These are phyloP conservation scores for Wickerhamiella brachini DNA, from an alignment of 805 yeast species.

Conservation along the genomic window DNA sequence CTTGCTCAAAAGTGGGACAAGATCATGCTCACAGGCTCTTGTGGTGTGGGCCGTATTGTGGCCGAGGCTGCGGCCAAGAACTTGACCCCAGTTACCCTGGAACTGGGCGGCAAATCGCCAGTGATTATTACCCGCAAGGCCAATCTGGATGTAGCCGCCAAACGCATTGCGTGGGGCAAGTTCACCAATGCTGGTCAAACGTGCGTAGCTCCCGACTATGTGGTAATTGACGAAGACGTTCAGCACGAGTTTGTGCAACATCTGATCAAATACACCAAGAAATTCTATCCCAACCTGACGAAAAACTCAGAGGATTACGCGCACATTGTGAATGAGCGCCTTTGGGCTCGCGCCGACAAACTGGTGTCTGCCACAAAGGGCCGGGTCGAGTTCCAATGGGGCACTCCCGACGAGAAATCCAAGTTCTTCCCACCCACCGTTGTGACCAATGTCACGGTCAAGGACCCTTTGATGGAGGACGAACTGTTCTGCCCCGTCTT, in stretches of 20 bases:
- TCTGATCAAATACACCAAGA: constrained; percentile 29
- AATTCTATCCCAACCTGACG: constrained; percentile 32
- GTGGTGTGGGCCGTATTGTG: constrained; percentile 60
- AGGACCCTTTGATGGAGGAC: constrained; percentile 56
- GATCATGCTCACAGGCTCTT: constrained; percentile 77
- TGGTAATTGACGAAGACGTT: constrained; percentile 47
- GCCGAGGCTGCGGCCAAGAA: constrained; percentile 73
- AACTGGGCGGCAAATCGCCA: constrained; percentile 90
- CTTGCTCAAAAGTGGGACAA: constrained; percentile 60
- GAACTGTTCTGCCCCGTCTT: constrained; percentile 81
- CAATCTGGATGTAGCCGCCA: constrained; percentile 31
- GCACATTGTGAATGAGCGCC: constrained; percentile 45
- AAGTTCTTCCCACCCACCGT: constrained; percentile 62
- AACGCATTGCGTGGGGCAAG: constrained; percentile 65
- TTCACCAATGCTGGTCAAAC: constrained; percentile 79
- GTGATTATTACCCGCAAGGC: constrained; percentile 46
- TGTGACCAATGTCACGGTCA: constrained; percentile 45
- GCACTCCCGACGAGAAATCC: constrained; percentile 23
- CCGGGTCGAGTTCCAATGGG: constrained; percentile 18
- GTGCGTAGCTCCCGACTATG: constrained; percentile 80
- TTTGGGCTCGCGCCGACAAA: constrained; percentile 34
- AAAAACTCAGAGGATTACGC: constrained; percentile 32
- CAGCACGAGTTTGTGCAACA: constrained; percentile 38
- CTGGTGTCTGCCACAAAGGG: constrained; percentile 28
- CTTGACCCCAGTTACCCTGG: constrained; percentile 68